phyloP scores from a whole-genome alignment of 1,139 yeast genomes.

The Hemisphaericaspora lyxosophila region DNA sequence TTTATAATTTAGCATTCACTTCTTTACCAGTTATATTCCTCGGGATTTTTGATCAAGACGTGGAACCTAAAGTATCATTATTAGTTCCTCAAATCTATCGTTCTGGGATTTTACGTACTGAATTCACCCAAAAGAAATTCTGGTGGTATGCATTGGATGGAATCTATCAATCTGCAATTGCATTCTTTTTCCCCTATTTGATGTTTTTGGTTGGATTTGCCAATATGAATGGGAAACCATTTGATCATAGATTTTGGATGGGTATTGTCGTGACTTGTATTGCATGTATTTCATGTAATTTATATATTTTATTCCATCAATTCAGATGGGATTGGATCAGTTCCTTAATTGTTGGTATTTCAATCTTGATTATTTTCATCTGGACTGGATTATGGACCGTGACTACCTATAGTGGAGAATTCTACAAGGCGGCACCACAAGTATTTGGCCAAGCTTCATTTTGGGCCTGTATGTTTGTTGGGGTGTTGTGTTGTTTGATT shows the following conservation, averaged over 20 bases:
- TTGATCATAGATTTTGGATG: slow-evolving; percentile 83
- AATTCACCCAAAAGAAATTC: slow-evolving; percentile 79
- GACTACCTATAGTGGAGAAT: slow-evolving; percentile 55
- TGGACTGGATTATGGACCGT: slow-evolving; percentile 95
- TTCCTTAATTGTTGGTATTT: slow-evolving; percentile 56
- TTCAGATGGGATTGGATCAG: slow-evolving; percentile 95
- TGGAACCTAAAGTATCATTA: slow-evolving; percentile 73
- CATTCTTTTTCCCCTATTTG: slow-evolving; percentile 86
- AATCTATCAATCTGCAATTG: slow-evolving; percentile 77
- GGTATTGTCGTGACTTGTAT: slow-evolving; percentile 81
- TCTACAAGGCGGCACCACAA: slow-evolving; percentile 73
- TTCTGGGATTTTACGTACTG: slow-evolving; percentile 77
- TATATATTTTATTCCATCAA: slow-evolving; percentile 78
- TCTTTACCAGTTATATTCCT: slow-evolving; percentile 89
- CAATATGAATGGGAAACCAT: slow-evolving; percentile 58
- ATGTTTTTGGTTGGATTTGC: slow-evolving; percentile 57
- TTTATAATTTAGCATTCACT: slow-evolving; percentile 92
- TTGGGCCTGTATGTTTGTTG: slow-evolving; percentile 83
- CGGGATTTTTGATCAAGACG: slow-evolving; percentile 94
- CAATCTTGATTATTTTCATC: slow-evolving; percentile 66
- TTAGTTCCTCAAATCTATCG: slow-evolving; percentile 89
- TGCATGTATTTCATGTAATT: slow-evolving; percentile 76
- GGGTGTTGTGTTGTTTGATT: slow-evolving; percentile 66
- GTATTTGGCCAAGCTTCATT: slow-evolving; percentile 69
- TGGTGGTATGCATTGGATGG: slow-evolving; percentile 88